Base-by-base conservation (phyloP, 2,329 filamentous ascomycete genomes). In the Drechslerella dactyloides region DNA sequence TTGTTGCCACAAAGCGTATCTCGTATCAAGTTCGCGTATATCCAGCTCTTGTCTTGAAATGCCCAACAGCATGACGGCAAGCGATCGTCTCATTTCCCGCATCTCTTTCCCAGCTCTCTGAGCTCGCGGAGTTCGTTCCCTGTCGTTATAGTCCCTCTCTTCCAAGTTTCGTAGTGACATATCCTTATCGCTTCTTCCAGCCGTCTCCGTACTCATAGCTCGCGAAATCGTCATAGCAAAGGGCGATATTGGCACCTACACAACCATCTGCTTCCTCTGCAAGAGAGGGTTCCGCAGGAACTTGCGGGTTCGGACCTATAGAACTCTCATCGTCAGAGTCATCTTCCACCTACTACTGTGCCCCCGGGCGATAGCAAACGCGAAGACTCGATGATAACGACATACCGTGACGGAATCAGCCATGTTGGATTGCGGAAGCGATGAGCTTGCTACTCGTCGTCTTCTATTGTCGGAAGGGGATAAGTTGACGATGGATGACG, bases 251-350 rank as follows among this genome's bases (percentile, higher is more conserved):
- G 75, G 78, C 78, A 89, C 90, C 88, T 91, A 97, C 93, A 97
- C 90, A 85, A 97, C 93, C 91, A 97, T 96, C 89, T 97, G 93
- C 88, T 96, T 96, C 83, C 93, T 90, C 83, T 90, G 91, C 82
- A 99, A 89, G 81, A 99, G 91, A 83, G 94, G 91, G 89, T 99
- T 99, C 86, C 93, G 91, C 85, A 97, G 96, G 90, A 99, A 99
- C 87, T 97, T 97, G 90, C 94, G 93, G 84, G 94, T 99, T 86
- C 94, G 66, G 53, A 70, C 54, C 66, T 70, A 48, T 30, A 30
- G 37, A 17, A 56, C 44, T 40, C 55, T 50, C 48, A 59, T 55
- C 30, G 59, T 70, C 48, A 70, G 66, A 63, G 15, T 51, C 37
- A 54, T 59, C 48, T 50, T 27, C 19, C 15, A 27, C 50, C 88